These are phyloP conservation scores for Ettlia oleoabundans DNA, from an alignment of 139 green algal genomes.

Conservation along the genomic window DNA sequence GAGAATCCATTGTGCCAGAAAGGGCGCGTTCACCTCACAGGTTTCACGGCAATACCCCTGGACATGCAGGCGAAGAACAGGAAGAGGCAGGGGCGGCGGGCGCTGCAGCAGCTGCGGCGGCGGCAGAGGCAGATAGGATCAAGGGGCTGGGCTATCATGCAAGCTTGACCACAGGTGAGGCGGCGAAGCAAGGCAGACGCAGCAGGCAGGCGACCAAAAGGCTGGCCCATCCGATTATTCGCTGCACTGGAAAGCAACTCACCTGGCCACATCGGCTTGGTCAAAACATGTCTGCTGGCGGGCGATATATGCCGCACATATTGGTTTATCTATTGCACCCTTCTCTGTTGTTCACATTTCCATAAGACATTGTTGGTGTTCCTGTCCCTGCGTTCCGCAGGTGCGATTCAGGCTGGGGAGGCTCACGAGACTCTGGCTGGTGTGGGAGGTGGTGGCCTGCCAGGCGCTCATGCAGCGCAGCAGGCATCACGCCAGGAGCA, in stretches of 20 bases:
- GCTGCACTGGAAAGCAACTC: too few relatives aligned
- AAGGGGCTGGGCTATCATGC: conserved; percentile 60
- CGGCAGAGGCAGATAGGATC: conserved; percentile 39
- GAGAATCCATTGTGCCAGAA: too few relatives aligned
- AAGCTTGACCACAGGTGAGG: conserved; percentile 25
- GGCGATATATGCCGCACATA: too few relatives aligned
- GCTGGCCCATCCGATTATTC: too few relatives aligned
- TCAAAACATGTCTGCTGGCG: too few relatives aligned
- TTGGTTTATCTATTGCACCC: too few relatives aligned
- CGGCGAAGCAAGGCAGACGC: neutral
- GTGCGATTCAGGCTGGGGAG: conserved; percentile 24
- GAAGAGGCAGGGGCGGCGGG: conserved; percentile 7
- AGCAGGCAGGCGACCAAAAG: too few relatives aligned
- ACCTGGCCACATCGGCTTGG: too few relatives aligned
- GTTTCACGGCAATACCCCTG: too few relatives aligned
- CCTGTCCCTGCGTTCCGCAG: neutral
- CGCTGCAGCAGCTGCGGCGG: neutral
- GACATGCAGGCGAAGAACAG: conserved; percentile 23
- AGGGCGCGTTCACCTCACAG: too few relatives aligned
- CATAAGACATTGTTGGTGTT: too few relatives aligned
- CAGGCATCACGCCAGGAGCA: neutral
- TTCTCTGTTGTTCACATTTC: too few relatives aligned
- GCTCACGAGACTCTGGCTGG: conserved; percentile 23
- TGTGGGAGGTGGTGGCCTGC: conserved; percentile 20
- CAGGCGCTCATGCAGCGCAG: neutral